These are phyloP conservation scores for Paramecium octaurelia DNA, from an alignment of 73 alveolate genomes.

Conservation along the genomic window DNA sequence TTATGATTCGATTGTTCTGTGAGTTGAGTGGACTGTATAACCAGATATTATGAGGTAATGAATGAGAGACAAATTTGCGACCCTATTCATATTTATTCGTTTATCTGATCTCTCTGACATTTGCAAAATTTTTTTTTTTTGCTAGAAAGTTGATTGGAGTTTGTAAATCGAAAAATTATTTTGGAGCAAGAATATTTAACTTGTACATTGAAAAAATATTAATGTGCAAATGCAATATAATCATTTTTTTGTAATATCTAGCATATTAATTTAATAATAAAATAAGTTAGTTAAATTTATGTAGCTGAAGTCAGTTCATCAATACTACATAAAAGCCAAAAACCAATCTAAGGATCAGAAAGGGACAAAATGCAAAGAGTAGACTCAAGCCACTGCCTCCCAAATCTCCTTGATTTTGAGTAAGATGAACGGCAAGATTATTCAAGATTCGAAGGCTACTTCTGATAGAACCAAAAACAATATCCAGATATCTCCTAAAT, in stretches of 20 bases:
- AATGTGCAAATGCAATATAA: background rate
- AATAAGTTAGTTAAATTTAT: constrained; percentile 1
- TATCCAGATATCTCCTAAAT: background rate
- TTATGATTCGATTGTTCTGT: background rate
- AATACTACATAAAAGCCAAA: constrained; percentile 24
- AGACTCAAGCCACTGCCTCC: background rate
- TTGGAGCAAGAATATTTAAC: constrained; percentile 25
- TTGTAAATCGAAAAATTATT: background rate
- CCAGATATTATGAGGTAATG: background rate
- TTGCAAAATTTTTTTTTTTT: background rate
- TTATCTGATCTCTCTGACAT: background rate
- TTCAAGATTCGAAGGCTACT: background rate
- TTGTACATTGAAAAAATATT: background rate
- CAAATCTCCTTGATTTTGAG: background rate
- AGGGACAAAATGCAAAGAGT: background rate
- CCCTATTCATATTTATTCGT: background rate
- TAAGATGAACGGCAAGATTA: background rate
- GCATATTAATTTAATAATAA: background rate
- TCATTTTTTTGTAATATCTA: background rate
- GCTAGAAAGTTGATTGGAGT: background rate
- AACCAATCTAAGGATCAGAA: background rate
- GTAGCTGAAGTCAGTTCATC: constrained; percentile 5
- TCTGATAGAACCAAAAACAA: background rate
- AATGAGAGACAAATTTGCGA: background rate
- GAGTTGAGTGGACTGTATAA: background rate